Percentiles rank a stretch among this genome's conserved stretches.
Conservation (phyloP, 306 rosid species). For the Fragaria vesca region DNA sequence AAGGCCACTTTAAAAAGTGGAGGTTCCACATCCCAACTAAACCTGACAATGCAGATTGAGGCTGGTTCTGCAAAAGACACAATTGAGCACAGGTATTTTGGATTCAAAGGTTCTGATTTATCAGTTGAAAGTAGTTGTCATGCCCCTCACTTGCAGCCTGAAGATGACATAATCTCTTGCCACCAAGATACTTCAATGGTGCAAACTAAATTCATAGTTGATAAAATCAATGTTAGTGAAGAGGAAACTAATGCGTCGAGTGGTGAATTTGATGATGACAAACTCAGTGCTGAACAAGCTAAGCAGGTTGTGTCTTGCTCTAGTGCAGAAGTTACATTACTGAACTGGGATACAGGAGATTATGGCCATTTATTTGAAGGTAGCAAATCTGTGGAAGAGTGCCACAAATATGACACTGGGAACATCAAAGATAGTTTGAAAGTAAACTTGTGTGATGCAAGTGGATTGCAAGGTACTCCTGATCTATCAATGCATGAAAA, state of each 20-base stretch:
- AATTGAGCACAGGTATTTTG: not conserved
- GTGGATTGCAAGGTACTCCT: not conserved
- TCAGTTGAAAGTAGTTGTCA: constrained; percentile 10
- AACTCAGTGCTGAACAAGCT: not conserved
- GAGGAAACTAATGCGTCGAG: not conserved
- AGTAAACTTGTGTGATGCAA: not conserved
- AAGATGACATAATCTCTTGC: constrained; percentile 5
- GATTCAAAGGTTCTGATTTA: constrained; percentile 11
- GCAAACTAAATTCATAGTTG: not conserved
- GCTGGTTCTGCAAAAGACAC: not conserved
- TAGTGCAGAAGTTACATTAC: not conserved
- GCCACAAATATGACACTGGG: not conserved
- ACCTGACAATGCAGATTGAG: constrained; percentile 17
- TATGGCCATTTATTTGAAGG: not conserved
- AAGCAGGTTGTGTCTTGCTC: not conserved
- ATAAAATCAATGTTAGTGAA: not conserved
- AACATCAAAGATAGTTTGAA: not conserved
- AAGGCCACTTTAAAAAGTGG: constrained; percentile 6
- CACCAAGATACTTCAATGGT: constrained; percentile 4
- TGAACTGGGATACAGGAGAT: not conserved
- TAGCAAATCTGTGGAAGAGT: constrained; percentile 16
- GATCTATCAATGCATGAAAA: not conserved
- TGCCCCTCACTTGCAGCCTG: constrained; percentile 7
- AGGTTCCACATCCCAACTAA: not conserved
- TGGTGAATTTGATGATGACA: not conserved